Percentiles rank a stretch among this genome's conserved stretches.
Evolutionary conservation across 1,284 basidiomycete genomes (phyloP).

Genomic region (Trichosporon sp.): DNA sequence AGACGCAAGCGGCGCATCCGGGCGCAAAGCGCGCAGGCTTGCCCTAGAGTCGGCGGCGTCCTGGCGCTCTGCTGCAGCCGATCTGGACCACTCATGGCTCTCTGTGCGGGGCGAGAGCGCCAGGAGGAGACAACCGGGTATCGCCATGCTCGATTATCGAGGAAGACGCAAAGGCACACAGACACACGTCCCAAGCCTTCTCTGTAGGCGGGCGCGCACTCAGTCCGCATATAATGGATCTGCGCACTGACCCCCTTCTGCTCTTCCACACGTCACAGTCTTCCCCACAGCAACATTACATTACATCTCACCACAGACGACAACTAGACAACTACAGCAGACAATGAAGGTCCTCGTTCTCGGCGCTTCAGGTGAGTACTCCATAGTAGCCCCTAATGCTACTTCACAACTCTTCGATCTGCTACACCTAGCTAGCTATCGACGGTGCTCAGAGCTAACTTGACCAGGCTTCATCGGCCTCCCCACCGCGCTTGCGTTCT

Average conservation of each 20-base stretch:
- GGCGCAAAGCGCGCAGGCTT: background rate
- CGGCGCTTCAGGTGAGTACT: slow-evolving; percentile 52
- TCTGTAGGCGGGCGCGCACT: background rate
- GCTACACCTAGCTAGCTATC: too few species aligned
- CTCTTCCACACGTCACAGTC: background rate
- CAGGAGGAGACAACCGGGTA: background rate
- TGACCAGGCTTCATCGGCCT: slow-evolving; percentile 60
- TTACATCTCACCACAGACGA: background rate
- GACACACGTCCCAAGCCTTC: slow-evolving; percentile 6
- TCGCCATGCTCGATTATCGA: background rate
- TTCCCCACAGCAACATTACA: background rate
- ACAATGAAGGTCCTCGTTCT: slow-evolving; percentile 54
- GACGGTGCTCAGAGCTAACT: slow-evolving; percentile 1
- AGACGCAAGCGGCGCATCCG: background rate
- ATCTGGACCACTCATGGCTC: background rate
- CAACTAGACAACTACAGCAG: background rate
- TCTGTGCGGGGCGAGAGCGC: background rate
- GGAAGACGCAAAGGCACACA: background rate
- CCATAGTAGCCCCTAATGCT: too few species aligned
- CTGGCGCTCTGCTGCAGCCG: background rate
- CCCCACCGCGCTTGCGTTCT: slow-evolving; percentile 60
- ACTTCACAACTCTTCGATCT: too few species aligned
- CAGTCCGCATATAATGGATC: slow-evolving; percentile 5
- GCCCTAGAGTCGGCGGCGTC: background rate
- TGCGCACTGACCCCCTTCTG: background rate